Conservation (phyloP, 148 eudicot genomes). For the Rhododendron griersonianum region DNA sequence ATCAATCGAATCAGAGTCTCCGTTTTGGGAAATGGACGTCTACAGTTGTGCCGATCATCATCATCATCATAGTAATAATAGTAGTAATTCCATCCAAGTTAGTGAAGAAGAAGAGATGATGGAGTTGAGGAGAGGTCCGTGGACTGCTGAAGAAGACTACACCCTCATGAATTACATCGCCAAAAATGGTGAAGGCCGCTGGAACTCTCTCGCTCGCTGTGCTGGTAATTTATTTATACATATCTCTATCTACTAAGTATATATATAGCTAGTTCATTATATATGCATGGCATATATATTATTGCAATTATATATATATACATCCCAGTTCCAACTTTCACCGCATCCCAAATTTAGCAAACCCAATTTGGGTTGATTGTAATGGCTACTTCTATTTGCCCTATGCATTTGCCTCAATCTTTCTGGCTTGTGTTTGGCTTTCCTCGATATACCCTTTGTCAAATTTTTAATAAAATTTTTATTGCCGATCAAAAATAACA, state of each 20-base stretch:
- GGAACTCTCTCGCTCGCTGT: constrained; percentile 88
- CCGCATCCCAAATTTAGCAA: background rate
- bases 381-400: background rate
- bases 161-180: constrained; percentile 74
- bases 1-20: constrained; percentile 14
- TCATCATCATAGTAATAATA: background rate
- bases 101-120: constrained; percentile 23
- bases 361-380: background rate
- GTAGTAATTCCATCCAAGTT: background rate
- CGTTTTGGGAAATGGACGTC: constrained; percentile 25
- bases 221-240: constrained; percentile 45
- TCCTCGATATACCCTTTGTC: no score
- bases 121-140: constrained; percentile 82
- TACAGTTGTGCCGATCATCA: constrained; percentile 1
- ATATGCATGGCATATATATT: background rate
- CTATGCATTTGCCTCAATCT: no score
- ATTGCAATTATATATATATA: no score
- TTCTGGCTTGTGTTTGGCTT: no score
- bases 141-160: constrained; percentile 89
- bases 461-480: no score
- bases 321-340: background rate
- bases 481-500: no score
- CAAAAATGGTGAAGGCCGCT: constrained; percentile 81
- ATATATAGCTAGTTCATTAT: no score
- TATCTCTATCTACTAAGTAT: no score